These are phyloP conservation scores for Oenanthe sinensis DNA, from an alignment of 129 eudicot species.

Conservation along the genomic window DNA sequence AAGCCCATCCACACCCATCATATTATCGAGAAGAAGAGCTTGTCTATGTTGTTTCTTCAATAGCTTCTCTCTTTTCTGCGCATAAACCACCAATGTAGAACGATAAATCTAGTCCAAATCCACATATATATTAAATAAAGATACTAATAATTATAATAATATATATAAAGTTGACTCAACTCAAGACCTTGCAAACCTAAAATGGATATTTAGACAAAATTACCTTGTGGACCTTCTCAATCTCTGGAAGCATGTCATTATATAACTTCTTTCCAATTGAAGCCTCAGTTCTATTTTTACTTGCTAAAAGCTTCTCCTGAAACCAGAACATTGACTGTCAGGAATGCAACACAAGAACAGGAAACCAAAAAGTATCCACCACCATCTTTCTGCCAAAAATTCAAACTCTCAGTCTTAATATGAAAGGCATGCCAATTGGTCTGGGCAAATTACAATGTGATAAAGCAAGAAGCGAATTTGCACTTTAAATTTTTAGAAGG, in stretches of 20 bases:
- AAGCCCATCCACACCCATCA: slow-evolving; percentile 58
- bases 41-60: slow-evolving; percentile 88
- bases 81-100: neutral
- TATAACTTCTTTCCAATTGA: slow-evolving; percentile 86
- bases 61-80: slow-evolving; percentile 78
- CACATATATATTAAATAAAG: neutral
- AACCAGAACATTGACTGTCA: slow-evolving; percentile 6
- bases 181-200: neutral
- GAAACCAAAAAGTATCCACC: neutral
- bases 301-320: slow-evolving; percentile 84
- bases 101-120: neutral
- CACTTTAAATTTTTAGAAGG: too few relatives aligned
- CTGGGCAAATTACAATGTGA: neutral
- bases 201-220: neutral
- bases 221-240: slow-evolving; percentile 95
- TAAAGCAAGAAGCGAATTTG: too few relatives aligned
- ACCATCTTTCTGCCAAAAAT: neutral
- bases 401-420: neutral
- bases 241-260: slow-evolving; percentile 90
- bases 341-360: slow-evolving; percentile 7
- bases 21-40: slow-evolving; percentile 80
- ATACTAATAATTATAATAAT: neutral
- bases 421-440: neutral
- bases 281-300: slow-evolving; percentile 83
- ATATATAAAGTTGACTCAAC: neutral